Conservation (phyloP, 164 flowering plant genomes). For the Platanus orientalis region DNA sequence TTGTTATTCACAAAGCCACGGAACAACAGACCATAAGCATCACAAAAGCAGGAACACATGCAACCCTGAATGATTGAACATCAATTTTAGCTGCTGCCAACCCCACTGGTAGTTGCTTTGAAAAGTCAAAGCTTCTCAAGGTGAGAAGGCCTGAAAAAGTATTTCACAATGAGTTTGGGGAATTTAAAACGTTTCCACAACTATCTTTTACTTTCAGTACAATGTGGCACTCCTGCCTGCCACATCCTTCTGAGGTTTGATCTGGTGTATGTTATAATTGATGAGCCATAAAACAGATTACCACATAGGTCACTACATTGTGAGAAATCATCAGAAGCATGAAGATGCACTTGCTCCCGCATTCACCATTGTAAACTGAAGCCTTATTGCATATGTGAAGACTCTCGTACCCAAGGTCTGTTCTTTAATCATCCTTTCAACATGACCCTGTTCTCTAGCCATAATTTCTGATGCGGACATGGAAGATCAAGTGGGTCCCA, state of each 20-base stretch:
- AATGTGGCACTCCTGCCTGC: slow-evolving; percentile 99
- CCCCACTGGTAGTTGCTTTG: slow-evolving; percentile 95
- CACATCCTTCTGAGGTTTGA: slow-evolving; percentile 96
- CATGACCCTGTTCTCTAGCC: too few species aligned
- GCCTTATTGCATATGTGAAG: slow-evolving; percentile 90
- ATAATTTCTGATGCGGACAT: too few species aligned
- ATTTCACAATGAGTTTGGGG: too few species aligned
- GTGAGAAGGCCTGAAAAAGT: slow-evolving; percentile 33
- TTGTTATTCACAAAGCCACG: slow-evolving; percentile 99
- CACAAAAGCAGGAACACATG: slow-evolving; percentile 97
- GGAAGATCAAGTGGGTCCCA: too few species aligned
- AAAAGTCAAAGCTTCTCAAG: slow-evolving; percentile 89
- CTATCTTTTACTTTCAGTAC: slow-evolving; percentile 67
- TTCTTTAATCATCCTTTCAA: too few species aligned
- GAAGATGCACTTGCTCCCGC: slow-evolving; percentile 85
- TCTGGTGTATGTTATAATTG: slow-evolving; percentile 95
- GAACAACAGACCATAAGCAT: slow-evolving; percentile 98
- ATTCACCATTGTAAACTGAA: slow-evolving; percentile 74
- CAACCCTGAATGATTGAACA: slow-evolving; percentile 92
- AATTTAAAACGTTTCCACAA: too few species aligned
- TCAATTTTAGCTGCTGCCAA: slow-evolving; percentile 97
- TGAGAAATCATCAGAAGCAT: slow-evolving; percentile 88
- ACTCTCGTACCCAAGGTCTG: slow-evolving; percentile 86
- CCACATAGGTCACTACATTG: slow-evolving; percentile 92
- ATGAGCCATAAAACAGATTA: slow-evolving; percentile 91